These are phyloP conservation scores for Zygosaccharomyces bailii DNA, from an alignment of 805 yeast genomes.

Conservation along the genomic window DNA sequence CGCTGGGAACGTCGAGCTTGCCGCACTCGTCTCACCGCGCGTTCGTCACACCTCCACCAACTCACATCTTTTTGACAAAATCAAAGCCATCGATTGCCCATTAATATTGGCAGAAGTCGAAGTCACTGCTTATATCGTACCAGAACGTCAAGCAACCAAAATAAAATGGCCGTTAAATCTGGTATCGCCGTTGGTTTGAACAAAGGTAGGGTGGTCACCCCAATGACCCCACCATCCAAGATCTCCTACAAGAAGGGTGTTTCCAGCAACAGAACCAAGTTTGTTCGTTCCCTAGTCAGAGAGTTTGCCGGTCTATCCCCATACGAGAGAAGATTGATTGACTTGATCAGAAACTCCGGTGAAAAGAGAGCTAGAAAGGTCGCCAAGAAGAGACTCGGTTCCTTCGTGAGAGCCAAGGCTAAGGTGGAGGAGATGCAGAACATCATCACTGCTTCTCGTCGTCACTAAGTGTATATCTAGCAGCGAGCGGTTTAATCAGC, in stretches of 20 bases:
- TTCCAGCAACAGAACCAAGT: constrained; percentile 89
- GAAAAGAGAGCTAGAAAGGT: constrained; percentile 99
- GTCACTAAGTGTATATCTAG: constrained; percentile 54
- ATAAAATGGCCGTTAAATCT: constrained; percentile 51
- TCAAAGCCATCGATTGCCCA: neutral
- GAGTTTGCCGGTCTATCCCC: constrained; percentile 99
- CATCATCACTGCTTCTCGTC: constrained; percentile 95
- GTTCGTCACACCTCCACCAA: too few species aligned
- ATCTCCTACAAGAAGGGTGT: constrained; percentile 96
- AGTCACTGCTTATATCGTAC: neutral
- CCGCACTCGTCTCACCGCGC: neutral
- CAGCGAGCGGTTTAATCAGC: constrained; percentile 5
- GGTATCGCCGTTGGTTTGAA: constrained; percentile 96
- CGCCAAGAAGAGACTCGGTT: constrained; percentile 99
- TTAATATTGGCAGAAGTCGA: neutral
- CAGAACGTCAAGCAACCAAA: neutral
- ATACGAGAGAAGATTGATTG: constrained; percentile 99
- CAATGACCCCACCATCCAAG: constrained; percentile 80
- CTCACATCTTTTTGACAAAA: neutral
- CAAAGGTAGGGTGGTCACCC: constrained; percentile 97
- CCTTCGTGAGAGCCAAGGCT: constrained; percentile 99
- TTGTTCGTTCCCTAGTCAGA: constrained; percentile 91
- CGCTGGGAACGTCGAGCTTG: too few species aligned
- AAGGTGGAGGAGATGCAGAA: constrained; percentile 98
- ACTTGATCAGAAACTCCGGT: constrained; percentile 99